Base-by-base conservation (phyloP, 345 rosid species). In the Bruguiera sexangula region DNA sequence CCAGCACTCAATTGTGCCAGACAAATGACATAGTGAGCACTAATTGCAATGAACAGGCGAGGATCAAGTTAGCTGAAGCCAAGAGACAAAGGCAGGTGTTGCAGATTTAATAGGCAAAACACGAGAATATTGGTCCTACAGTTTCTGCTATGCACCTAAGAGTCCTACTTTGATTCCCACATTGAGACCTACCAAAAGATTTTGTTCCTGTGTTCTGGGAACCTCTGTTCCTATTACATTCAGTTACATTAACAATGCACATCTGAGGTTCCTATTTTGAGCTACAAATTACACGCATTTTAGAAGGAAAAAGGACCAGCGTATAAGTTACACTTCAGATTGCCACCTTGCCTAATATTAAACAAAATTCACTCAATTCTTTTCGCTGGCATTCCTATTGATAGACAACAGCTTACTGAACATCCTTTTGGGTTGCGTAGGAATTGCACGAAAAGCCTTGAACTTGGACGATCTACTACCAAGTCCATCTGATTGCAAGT, bases 381-480 rank as follows among this genome's bases (percentile, higher is more conserved):
- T 86, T 79, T 88, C 92, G 24, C 75, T 73, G 19, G 79, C 43
- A 59, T 48, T 83, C 69, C 81, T 83, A 68, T 69, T 74, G 70
- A 72, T 78, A 62, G 82, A 78, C 78, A 80, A 60, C 6, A 83
- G 64, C 81, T 81, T 83, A 63, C 81, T 81, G 62, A 83, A 76
- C 86, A 83, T 83, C 57, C 70, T 78, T 76, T 76, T 83, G 20
- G 86, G 84, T 50, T 73, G 71, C 4, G 82, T 63, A 15, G 99
- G 99, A 69, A 95, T 80, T 61, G 92, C 88, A 27, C 97, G 82
- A 20, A 95, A 86, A 31, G 89, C 87, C 72, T 87, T 87, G 51
- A 86, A 76, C 79, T 84, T 82, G 16, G 93, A 84, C 65, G 75
- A 74, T 79, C 89, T 87, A 37, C 89, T 88, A 29, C 84, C 87